Evolutionary conservation across 306 rosid species (phyloP).

Genomic region (Fragaria nilgerrensis): DNA sequence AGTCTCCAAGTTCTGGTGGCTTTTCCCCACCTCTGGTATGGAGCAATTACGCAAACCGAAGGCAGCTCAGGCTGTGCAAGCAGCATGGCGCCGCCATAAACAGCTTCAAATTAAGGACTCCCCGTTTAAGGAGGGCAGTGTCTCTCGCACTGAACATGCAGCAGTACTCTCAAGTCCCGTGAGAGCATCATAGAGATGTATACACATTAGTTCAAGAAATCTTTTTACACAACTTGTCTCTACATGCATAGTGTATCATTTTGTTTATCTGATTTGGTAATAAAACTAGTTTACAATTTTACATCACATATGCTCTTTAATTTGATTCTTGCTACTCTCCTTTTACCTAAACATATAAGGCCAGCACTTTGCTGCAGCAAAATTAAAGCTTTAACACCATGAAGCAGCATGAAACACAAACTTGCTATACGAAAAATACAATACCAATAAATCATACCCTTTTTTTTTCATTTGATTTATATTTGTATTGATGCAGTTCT

Average conservation of each 20-base stretch:
- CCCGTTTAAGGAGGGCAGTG: background rate
- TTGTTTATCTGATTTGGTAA: background rate
- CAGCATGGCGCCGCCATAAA: conserved; percentile 60
- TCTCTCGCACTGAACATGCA: background rate
- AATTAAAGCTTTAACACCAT: background rate
- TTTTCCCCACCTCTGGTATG: conserved; percentile 46
- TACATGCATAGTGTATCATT: background rate
- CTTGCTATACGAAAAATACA: background rate
- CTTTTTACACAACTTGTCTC: background rate
- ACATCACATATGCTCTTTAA: no score
- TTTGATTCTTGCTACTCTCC: background rate
- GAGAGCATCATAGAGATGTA: background rate
- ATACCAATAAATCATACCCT: no score
- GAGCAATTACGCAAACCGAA: conserved; percentile 53
- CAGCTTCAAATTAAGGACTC: background rate
- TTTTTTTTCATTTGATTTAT: no score
- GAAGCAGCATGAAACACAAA: background rate
- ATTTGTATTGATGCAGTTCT: no score
- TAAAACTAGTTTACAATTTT: no score
- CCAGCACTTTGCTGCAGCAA: background rate
- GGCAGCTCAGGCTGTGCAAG: conserved; percentile 66
- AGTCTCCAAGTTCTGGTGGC: conserved; percentile 54
- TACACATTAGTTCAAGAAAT: background rate
- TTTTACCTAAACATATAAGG: background rate
- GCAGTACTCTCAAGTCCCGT: background rate